Conservation (phyloP, 2,329 filamentous ascomycete genomes). For the Scedosporium boydii region DNA sequence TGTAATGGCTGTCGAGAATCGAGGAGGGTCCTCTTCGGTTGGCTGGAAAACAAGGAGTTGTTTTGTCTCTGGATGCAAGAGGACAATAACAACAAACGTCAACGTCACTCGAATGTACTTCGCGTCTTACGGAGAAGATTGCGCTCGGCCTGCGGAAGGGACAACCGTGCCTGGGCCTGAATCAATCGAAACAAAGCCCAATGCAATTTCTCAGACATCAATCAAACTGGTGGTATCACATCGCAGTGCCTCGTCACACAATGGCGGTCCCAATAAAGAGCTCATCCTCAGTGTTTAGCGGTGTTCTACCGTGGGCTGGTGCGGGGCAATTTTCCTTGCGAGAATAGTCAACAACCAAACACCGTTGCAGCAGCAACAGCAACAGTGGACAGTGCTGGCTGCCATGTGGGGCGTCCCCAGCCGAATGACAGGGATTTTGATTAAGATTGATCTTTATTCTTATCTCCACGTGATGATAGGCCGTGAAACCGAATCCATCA, state of each 20-base stretch:
- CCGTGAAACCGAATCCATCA: neutral
- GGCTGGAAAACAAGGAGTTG: neutral
- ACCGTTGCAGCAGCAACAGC: conserved; percentile 6
- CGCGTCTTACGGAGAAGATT: neutral
- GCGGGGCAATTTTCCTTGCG: neutral
- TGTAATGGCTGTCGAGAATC: neutral
- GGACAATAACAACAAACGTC: neutral
- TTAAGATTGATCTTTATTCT: neutral
- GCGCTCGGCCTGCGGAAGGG: neutral
- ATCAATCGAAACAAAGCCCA: no score
- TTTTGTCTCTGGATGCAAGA: neutral
- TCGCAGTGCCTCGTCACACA: neutral
- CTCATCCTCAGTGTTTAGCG: neutral
- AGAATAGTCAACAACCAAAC: conserved; percentile 4
- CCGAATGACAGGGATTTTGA: neutral
- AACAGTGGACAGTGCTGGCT: neutral
- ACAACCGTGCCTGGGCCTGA: neutral
- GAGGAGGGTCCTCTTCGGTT: neutral
- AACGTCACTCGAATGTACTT: no score
- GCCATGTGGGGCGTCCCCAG: neutral
- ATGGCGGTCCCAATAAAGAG: neutral
- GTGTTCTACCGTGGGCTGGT: neutral
- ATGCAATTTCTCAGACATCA: no score
- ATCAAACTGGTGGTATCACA: no score
- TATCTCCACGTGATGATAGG: conserved; percentile 5